Base-by-base conservation (phyloP, 2,329 filamentous ascomycete species). In the Claviceps pazoutovae region DNA sequence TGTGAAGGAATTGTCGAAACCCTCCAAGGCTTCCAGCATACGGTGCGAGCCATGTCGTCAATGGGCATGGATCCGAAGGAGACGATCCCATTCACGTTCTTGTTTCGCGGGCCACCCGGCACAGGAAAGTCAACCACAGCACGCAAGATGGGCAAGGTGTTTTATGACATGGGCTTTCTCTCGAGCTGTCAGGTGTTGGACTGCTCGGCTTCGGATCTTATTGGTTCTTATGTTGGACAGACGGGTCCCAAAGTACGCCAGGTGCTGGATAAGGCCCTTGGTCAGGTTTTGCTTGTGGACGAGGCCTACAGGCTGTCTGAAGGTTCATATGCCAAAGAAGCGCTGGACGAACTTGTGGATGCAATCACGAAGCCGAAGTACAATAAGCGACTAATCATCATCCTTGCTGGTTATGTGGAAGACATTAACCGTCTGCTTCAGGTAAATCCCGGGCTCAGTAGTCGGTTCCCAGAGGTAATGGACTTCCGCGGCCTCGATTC, bases 81-180 rank as follows among this genome's bases (percentile, higher is more conserved):
- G 0, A 60, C 76, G 11, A 72, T 86, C 0, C 82, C 83, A 0
- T 84, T 84, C 61, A 83, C 76, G 54, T 87, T 86, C 56, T 58
- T 88, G 0, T 88, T 88, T 65, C 74, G 78, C 0, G 84, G 84
- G 13, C 41, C 68, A 0, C 80, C 81, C 14, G 82, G 80, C 0
- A 88, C 84, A 0, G 86, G 85, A 0, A 89, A 89, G 59, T 88
- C 84, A 0, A 82, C 81, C 0, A 87, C 72, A 0, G 86, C 86
- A 0, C 69, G 74, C n/a, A 84, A 82, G 55, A 86, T 90, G 74
- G 85, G 85, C 3, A 77, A 86, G 55, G 71, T 90, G 0, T 90
- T 79, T 59, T 89, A 86, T 59, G 80, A 89, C 57, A 78, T 88
- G 73, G 84, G 84, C 0, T 77, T 89, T 37, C 66, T 90, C 0